Evolutionary conservation across 768 basidiomycete species (phyloP), one percentile per base, ranked within the genome.

Genomic region (Agrocybe pediades): DNA sequence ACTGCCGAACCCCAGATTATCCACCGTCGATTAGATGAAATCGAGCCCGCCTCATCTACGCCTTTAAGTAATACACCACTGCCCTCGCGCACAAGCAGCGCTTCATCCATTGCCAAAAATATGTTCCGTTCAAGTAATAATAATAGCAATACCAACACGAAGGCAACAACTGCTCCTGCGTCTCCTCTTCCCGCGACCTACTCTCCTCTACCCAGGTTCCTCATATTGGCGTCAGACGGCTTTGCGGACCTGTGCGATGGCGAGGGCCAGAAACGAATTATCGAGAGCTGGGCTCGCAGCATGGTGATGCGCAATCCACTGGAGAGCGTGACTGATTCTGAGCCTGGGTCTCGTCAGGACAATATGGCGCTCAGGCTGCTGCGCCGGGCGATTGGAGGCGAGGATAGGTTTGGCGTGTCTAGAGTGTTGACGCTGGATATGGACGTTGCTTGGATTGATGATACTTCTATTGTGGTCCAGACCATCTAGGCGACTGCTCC

Each of bases 381-480:
- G 27, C 75, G 84, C 63, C 70, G 78, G 4, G 79, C 78, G 1
- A 71, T 88, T 9, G 85, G 85, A 46, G 83, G 86, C 21, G 79
- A 80, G 24, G 81, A 86, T 54, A 56, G 70, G 23, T 73, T 69
- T 54, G 68, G 72, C 30, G 82, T 86, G 39, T 86, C 85, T 30
- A 76, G 76, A 53, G 78, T 80, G 51, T 65, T 87, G 69, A 86
- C 84, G 27, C 66, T 87, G 62, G 83, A 88, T 61, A 78, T 85
- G 79, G 82, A 84, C 51, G 71, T 70, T 39, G 77, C 82, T 16
- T 88, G 86, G 85, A 74, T 88, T 55, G 86, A 88, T 56, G 86
- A 88, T 65, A 82, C 86, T 8, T 74, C 84, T 8, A 80, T 88
- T 53, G 74, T 87, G 51, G 85, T 87, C 51, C 83, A 84, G 55